phyloP scores from a whole-genome alignment of 768 basidiomycete species.

The Rhodotorula toruloides region DNA sequence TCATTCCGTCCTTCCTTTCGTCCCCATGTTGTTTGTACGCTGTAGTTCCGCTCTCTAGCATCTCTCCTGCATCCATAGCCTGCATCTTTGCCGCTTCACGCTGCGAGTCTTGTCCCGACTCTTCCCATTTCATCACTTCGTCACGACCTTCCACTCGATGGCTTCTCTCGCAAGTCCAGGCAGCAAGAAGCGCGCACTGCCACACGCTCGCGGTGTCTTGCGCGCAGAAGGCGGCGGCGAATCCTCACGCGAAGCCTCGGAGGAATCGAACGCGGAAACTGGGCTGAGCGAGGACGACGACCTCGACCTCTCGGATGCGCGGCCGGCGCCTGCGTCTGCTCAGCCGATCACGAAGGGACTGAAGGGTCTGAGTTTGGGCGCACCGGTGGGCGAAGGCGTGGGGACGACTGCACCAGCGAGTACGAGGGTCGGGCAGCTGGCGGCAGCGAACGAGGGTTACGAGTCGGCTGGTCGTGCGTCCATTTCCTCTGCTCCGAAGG shows the following conservation, averaged over 20 bases:
- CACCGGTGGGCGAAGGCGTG: no score
- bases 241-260: slow-evolving; percentile 37
- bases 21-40: no score
- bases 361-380: neutral
- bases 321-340: neutral
- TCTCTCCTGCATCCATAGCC: no score
- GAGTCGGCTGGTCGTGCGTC: slow-evolving; percentile 24
- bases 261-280: slow-evolving; percentile 36
- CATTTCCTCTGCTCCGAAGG: neutral
- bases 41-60: no score
- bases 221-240: no score
- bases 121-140: no score
- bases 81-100: neutral
- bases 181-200: neutral
- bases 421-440: neutral
- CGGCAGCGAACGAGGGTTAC: neutral
- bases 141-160: neutral
- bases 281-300: neutral
- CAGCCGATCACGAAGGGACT: neutral
- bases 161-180: neutral
- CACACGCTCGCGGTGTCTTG: neutral
- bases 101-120: no score
- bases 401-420: neutral
- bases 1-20: no score
- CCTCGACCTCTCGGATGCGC: neutral